phyloP scores from a whole-genome alignment of 2,329 filamentous ascomycete species.

The Aspergillus pseudoterreus region DNA sequence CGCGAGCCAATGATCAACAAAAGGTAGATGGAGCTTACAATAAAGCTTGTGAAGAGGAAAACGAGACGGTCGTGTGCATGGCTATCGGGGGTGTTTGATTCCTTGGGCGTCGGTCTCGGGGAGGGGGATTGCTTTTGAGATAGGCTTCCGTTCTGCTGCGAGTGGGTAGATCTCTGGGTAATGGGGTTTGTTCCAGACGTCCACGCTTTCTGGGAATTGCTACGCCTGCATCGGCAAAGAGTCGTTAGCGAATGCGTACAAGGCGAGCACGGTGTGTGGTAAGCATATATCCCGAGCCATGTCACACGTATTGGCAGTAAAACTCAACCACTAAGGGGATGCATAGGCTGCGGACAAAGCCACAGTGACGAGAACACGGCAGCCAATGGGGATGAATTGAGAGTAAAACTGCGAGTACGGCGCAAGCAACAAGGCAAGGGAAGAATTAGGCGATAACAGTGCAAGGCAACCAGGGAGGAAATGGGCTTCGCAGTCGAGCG shows the following conservation, averaged over 20 bases:
- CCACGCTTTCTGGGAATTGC: conserved; percentile 59
- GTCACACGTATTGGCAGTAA: too few relatives aligned
- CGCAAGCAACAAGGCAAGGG: conserved; percentile 3
- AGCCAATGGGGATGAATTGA: not conserved
- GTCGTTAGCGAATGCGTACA: conserved; percentile 19
- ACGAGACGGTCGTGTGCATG: conserved; percentile 59
- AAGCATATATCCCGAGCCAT: not conserved
- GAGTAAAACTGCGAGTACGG: not conserved
- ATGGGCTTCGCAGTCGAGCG: too few relatives aligned
- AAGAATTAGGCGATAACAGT: not conserved
- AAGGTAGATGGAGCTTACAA: conserved; percentile 44
- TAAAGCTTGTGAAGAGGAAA: conserved; percentile 57
- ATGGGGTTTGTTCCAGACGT: conserved; percentile 58
- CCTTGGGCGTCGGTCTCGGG: conserved; percentile 41
- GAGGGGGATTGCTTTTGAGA: conserved; percentile 39
- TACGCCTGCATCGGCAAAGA: conserved; percentile 38
- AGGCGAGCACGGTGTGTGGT: not conserved
- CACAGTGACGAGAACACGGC: not conserved
- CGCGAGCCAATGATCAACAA: not conserved
- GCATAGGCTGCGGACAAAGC: conserved; percentile 1
- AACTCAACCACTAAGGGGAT: too few relatives aligned
- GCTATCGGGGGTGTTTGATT: conserved; percentile 52
- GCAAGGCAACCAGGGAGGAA: too few relatives aligned
- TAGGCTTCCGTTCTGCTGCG: conserved; percentile 53
- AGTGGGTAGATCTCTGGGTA: conserved; percentile 51